Base-by-base conservation (phyloP, 345 rosid species). In the Cochlearia excelsa region DNA sequence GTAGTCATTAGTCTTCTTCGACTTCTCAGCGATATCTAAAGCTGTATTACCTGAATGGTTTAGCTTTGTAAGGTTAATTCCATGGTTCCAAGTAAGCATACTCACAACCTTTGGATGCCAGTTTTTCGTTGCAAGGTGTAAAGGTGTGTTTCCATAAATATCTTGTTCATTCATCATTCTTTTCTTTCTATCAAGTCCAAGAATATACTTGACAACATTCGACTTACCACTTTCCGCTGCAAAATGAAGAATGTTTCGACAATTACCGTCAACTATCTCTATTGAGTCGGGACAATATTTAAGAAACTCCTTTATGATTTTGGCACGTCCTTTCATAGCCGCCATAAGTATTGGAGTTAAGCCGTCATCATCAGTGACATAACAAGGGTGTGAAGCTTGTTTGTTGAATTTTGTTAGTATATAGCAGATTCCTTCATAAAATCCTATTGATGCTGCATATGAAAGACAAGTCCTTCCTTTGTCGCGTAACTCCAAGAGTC, bases 401-500 rank as follows among this genome's bases (percentile, higher is more conserved):
- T 59, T 46, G 9, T 59, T 35, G 3, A 59, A 46, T 6, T 46
- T 7, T 27, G 8, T 1, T 46, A 59, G 53, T 45, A 59, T 46
- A 37, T 61, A 61, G 5, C 47, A 4, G 11, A 61, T 2, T 16
- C 55, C 65, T 3, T 48, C 47, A 48, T 48, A 61, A 11, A 27
- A 48, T 29, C 65, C 65, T 6, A 48, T 39, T 7, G 65, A 61
- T 39, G 56, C 55, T 49, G 55, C 65, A 49, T 7, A 5, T 1
- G 65, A 61, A 46, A 61, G 56, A 61, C 65, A 49, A 1, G 65
- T 61, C 7, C 16, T 39, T 48, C 65, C 65, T 48, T 61, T 30
- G 27, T 11, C 2, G 7, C 46, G 45, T 48, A 28, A n/a, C 4
- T 47, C 29, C 1, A 60, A 2, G 27, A 47, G 38, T 27, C 27